Conservation (phyloP, 2,329 filamentous ascomycete genomes). For the Talaromyces sp. region DNA sequence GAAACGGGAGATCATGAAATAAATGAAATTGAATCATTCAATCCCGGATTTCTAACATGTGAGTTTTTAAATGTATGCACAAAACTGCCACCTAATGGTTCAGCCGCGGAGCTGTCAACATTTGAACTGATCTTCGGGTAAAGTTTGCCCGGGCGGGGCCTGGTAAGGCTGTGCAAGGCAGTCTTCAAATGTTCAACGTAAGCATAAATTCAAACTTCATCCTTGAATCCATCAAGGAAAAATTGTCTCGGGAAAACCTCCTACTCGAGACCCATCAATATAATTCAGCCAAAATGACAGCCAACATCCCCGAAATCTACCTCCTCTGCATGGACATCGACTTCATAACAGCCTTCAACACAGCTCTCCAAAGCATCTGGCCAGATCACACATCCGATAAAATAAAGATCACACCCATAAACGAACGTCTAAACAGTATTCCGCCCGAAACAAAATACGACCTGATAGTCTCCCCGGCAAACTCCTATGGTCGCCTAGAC, state of each 20-base stretch:
- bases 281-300: constrained; percentile 26
- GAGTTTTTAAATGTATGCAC: too few species aligned
- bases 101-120: too few species aligned
- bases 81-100: too few species aligned
- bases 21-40: too few species aligned
- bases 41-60: too few species aligned
- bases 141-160: too few species aligned
- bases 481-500: constrained; percentile 58
- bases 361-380: constrained; percentile 35
- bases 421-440: constrained; percentile 45
- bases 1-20: too few species aligned
- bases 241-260: too few species aligned
- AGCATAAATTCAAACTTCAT: neutral
- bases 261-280: neutral
- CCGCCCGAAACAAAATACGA: constrained; percentile 46
- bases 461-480: constrained; percentile 57
- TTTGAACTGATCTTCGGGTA: too few species aligned
- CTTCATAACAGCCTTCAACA: constrained; percentile 46
- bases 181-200: too few species aligned
- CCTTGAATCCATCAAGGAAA: neutral
- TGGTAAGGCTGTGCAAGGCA: neutral
- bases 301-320: constrained; percentile 44
- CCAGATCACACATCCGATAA: constrained; percentile 35
- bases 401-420: constrained; percentile 38
- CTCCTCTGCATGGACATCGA: constrained; percentile 47